phyloP scores from a whole-genome alignment of 2,329 filamentous ascomycete species.

The Xylariales sp. region DNA sequence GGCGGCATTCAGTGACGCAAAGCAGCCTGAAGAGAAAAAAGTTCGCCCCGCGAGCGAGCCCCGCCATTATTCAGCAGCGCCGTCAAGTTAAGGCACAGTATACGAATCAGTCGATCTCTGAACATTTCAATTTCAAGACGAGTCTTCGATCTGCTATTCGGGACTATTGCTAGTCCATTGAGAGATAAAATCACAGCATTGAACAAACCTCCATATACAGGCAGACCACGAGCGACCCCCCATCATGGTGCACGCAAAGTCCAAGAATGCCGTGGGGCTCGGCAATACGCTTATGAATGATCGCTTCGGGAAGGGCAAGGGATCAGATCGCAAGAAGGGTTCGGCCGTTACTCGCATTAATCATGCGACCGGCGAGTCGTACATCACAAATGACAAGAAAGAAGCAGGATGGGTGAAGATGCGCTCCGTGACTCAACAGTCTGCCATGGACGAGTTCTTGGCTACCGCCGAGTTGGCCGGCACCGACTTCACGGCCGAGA shows the following conservation, averaged over 20 bases:
- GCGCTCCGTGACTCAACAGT: conserved; percentile 97
- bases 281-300: conserved; percentile 99
- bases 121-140: too few relatives aligned
- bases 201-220: too few relatives aligned
- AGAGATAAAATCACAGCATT: too few relatives aligned
- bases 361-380: conserved; percentile 73
- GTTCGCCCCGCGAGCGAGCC: conserved; percentile 12
- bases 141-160: too few relatives aligned
- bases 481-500: conserved; percentile 97
- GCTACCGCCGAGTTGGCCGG: conserved; percentile 94
- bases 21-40: conserved; percentile 1
- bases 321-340: conserved; percentile 70
- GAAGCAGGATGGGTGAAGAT: conserved; percentile 98
- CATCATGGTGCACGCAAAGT: conserved; percentile 68
- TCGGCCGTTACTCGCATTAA: conserved; percentile 61
- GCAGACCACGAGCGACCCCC: background rate
- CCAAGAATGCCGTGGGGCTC: conserved; percentile 89
- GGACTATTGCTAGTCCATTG: too few relatives aligned
- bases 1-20: conserved; percentile 7
- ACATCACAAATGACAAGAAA: conserved; percentile 84
- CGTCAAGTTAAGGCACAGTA: background rate
- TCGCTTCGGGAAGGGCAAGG: conserved; percentile 91
- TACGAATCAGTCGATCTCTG: too few relatives aligned
- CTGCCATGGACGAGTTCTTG: conserved; percentile 92
- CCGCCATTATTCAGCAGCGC: conserved; percentile 12